Percentiles rank a stretch among this genome's conserved stretches.
phyloP scores from a whole-genome alignment of 768 basidiomycete genomes.

The Dioszegia crocea region DNA sequence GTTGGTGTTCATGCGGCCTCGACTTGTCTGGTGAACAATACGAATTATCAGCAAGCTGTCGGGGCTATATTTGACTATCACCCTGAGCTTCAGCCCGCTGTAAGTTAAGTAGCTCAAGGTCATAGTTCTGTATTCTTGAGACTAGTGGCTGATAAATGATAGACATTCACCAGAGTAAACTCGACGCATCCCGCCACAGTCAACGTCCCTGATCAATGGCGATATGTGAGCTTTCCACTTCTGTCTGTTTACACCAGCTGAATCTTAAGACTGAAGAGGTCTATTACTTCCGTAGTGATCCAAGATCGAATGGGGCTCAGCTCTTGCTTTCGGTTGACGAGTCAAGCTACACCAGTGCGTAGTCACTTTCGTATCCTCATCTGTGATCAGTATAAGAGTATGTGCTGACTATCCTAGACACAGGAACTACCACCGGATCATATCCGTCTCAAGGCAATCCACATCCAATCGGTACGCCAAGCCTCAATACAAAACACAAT shows the following conservation, averaged over 20 bases:
- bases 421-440: slow-evolving; percentile 50
- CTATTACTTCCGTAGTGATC: slow-evolving; percentile 71
- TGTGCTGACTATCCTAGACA: slow-evolving; percentile 50
- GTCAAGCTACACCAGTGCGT: slow-evolving; percentile 59
- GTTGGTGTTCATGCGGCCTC: slow-evolving; percentile 66
- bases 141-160: not conserved
- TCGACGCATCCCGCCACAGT: slow-evolving; percentile 62
- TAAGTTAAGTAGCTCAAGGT: no score
- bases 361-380: no score
- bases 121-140: no score
- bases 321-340: slow-evolving; percentile 66
- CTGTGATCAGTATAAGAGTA: no score
- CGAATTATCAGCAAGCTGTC: slow-evolving; percentile 60
- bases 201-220: slow-evolving; percentile 52
- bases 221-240: no score
- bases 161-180: slow-evolving; percentile 60
- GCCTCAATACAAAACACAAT: not conserved
- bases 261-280: slow-evolving; percentile 48
- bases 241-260: no score
- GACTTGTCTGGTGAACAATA: slow-evolving; percentile 59
- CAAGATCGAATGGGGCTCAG: slow-evolving; percentile 60
- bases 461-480: slow-evolving; percentile 65
- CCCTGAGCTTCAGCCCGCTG: slow-evolving; percentile 62
- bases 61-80: slow-evolving; percentile 72
- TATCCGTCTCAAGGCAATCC: slow-evolving; percentile 64